A percentile compares a stretch with the other conserved stretches of the same genome.
phyloP scores from a whole-genome alignment of 1,284 basidiomycete genomes.

The Ganoderma lingzhi region DNA sequence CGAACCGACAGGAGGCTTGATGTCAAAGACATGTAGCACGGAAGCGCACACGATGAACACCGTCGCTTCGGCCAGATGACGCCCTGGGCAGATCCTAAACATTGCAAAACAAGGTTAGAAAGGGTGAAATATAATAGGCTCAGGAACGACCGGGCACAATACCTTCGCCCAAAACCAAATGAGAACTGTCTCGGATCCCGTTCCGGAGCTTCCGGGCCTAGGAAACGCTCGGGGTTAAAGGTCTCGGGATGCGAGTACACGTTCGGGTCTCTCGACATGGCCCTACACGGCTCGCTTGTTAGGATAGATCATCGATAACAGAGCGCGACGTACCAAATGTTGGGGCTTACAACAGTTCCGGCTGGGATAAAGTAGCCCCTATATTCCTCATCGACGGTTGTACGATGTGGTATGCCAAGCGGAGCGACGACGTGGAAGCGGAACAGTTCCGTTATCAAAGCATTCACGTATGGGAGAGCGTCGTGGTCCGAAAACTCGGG shows the following conservation, averaged over 20 bases:
- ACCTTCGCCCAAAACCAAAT: conserved; percentile 29
- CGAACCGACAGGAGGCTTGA: conserved; percentile 6
- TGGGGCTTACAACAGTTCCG: not conserved
- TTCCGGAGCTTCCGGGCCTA: not conserved
- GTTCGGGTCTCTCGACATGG: conserved; percentile 23
- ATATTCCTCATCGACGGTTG: not conserved
- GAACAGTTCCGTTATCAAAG: not conserved
- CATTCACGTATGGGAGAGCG: not conserved
- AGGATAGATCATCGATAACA: not conserved
- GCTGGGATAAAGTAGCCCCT: not conserved
- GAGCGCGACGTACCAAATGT: not conserved
- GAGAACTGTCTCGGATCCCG: conserved; percentile 24
- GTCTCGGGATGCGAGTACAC: conserved; percentile 29
- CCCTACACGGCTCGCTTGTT: conserved; percentile 16
- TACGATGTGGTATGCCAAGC: not conserved
- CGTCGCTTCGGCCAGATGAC: conserved; percentile 7
- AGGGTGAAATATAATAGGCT: not conserved
- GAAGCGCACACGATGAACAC: conserved; percentile 14
- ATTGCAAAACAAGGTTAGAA: too few species aligned
- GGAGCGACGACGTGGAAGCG: not conserved
- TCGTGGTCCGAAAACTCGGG: not conserved
- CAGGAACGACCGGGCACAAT: not conserved
- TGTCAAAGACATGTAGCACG: conserved; percentile 12
- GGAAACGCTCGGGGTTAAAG: conserved; percentile 30
- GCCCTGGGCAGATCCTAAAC: conserved; percentile 11